A percentile compares a stretch with the other conserved stretches of the same genome.
phyloP scores from a whole-genome alignment of 2,329 filamentous ascomycete species.

The Colletotrichum phormii region DNA sequence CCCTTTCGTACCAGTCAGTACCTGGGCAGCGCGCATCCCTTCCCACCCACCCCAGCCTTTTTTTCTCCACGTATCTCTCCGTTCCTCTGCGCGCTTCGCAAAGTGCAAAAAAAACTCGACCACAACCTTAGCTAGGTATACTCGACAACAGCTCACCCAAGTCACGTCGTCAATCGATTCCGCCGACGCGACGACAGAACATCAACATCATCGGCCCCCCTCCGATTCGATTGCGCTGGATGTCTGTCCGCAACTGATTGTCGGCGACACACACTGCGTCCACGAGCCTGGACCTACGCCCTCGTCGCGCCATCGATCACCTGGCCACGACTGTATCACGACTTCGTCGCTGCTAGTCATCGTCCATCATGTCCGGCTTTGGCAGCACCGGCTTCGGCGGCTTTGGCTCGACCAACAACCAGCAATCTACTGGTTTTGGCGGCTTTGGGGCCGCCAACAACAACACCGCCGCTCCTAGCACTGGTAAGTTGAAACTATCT shows the following conservation, averaged over 20 bases:
- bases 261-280: conserved; percentile 22
- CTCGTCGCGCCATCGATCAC: background rate
- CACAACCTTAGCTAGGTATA: background rate
- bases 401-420: conserved; percentile 69
- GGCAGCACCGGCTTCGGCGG: conserved; percentile 62
- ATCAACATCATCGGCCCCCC: conserved; percentile 18
- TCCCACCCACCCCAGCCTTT: conserved; percentile 28
- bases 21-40: conserved; percentile 23
- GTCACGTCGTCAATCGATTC: conserved; percentile 22
- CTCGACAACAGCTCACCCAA: conserved; percentile 8
- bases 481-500: conserved; percentile 60
- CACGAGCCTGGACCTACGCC: conserved; percentile 5
- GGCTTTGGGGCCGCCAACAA: conserved; percentile 63
- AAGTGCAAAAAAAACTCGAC: conserved; percentile 25
- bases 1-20: background rate
- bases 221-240: conserved; percentile 23
- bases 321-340: background rate
- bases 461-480: conserved; percentile 43
- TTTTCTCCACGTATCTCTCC: conserved; percentile 35
- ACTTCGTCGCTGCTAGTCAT: background rate
- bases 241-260: conserved; percentile 30
- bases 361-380: conserved; percentile 62
- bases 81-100: conserved; percentile 23
- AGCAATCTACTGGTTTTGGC: conserved; percentile 63
- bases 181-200: conserved; percentile 21